These are phyloP conservation scores for Aegilops sharonensis DNA, from an alignment of 176 grass and related monocot species.

Conservation along the genomic window DNA sequence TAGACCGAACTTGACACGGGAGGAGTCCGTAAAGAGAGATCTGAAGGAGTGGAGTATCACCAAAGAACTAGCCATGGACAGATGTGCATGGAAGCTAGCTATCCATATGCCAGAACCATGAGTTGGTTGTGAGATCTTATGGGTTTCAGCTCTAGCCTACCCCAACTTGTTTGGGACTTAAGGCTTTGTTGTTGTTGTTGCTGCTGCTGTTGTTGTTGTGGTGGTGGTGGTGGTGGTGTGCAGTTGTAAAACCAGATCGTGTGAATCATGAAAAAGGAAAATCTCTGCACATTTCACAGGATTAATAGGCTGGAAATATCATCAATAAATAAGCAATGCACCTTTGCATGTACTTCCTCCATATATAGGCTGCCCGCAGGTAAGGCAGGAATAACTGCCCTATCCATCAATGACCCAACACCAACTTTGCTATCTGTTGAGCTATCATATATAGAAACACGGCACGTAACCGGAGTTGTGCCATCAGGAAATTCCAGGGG, in stretches of 20 bases:
- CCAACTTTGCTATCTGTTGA: constrained; percentile 88
- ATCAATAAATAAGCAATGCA: constrained; percentile 27
- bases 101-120: too few relatives aligned
- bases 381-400: constrained; percentile 75
- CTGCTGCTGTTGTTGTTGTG: too few relatives aligned
- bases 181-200: too few relatives aligned
- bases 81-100: too few relatives aligned
- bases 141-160: too few relatives aligned
- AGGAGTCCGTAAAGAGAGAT: too few relatives aligned
- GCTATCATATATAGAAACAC: constrained; percentile 85
- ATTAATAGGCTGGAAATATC: constrained; percentile 7
- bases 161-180: too few relatives aligned
- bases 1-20: too few relatives aligned
- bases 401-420: constrained; percentile 82
- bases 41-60: too few relatives aligned
- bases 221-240: too few relatives aligned
- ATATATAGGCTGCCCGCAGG: constrained; percentile 88
- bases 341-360: constrained; percentile 96
- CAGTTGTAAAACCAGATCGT: constrained; percentile 3
- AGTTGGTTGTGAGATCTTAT: too few relatives aligned
- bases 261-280: constrained; percentile 3
- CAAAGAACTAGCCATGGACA: too few relatives aligned
- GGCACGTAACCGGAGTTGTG: constrained; percentile 92
- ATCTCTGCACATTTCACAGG: neutral
- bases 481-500: constrained; percentile 96